Evolutionary conservation across 768 basidiomycete species (phyloP), one percentile per base, ranked within the genome.

Genomic region (Lactarius indigo): DNA sequence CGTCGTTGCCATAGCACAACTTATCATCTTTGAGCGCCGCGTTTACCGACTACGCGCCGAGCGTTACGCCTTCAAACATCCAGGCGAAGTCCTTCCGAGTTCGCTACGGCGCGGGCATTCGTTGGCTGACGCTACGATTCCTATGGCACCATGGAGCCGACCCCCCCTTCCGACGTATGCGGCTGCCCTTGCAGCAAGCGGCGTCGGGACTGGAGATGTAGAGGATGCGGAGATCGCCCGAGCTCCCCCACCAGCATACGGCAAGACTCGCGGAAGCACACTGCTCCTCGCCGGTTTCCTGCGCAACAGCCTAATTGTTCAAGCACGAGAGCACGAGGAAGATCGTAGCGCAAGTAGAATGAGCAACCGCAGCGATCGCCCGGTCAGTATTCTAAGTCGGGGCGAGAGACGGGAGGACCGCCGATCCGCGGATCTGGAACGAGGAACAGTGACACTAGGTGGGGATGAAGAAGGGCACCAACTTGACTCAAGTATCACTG

Each of bases 221-320:
- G 90, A 91, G 70, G 89, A 90, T 74, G 79, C 84, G 72, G 74
- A 83, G 42, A 91, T 90, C 64, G 89, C 88, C 3, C 81, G 79
- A 23, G 81, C 85, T 5, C 89, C 90, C 1, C 90, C 90, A 8
- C 90, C 90, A 12, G 87, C 87, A n/a, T 91, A 91, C 73, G 89
- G 90, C 28, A 82, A 89, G 70, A 88, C 87, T 23, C 82, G 89
- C 57, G 88, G 87, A 41, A 89, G 87, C 76, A 87, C 81, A 23
- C 78, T 90, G 54, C 72, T 90, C 54, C 78, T 89, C 23, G 72
- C 82, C 1, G 85, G 86, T 6, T 83, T 80, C 74, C 72, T 88
- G 58, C 64, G 69, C 37, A 57, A 62, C 64, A 67, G 69, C 35
- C 52, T 69, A 52, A 63, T 67, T 15, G 57, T 31, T 60, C 66